phyloP scores from a whole-genome alignment of 2,329 filamentous ascomycete genomes.

The Sphaceloma murrayae region DNA sequence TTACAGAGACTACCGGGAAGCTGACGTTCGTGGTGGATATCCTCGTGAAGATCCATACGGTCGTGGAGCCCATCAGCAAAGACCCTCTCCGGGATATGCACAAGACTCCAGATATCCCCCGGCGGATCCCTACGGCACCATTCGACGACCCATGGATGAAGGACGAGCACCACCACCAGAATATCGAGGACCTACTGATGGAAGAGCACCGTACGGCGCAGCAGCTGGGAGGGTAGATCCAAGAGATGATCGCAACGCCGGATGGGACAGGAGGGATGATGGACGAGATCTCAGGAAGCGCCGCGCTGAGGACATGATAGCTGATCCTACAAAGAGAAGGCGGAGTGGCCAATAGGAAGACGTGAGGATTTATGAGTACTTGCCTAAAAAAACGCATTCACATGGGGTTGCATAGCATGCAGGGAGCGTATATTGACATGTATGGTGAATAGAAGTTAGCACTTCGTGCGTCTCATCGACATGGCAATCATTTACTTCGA shows the following conservation, averaged over 20 bases:
- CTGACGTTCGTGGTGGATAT: neutral
- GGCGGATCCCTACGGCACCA: slow-evolving; percentile 15
- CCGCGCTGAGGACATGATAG: slow-evolving; percentile 17
- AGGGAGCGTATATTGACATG: too few relatives aligned
- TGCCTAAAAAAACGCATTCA: neutral
- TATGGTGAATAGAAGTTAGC: too few relatives aligned
- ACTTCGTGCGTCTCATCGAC: too few relatives aligned
- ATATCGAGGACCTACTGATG: slow-evolving; percentile 2
- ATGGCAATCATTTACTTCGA: too few relatives aligned
- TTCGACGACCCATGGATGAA: slow-evolving; percentile 15
- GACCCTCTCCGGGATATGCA: neutral
- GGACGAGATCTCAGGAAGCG: slow-evolving; percentile 18
- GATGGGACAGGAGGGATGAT: slow-evolving; percentile 7
- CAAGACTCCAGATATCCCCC: slow-evolving; percentile 2
- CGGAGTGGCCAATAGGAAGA: slow-evolving; percentile 16
- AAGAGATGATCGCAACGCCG: slow-evolving; percentile 16
- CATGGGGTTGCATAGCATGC: neutral
- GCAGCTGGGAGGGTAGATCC: too few relatives aligned
- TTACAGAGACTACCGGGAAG: neutral
- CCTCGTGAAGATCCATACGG: slow-evolving; percentile 16
- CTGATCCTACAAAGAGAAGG: slow-evolving; percentile 19
- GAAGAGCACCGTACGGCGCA: too few relatives aligned
- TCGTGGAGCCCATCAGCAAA: slow-evolving; percentile 1
- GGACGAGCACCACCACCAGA: slow-evolving; percentile 11
- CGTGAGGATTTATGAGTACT: neutral